Conservation (phyloP, 345 rosid species). For the Salix caprea region DNA sequence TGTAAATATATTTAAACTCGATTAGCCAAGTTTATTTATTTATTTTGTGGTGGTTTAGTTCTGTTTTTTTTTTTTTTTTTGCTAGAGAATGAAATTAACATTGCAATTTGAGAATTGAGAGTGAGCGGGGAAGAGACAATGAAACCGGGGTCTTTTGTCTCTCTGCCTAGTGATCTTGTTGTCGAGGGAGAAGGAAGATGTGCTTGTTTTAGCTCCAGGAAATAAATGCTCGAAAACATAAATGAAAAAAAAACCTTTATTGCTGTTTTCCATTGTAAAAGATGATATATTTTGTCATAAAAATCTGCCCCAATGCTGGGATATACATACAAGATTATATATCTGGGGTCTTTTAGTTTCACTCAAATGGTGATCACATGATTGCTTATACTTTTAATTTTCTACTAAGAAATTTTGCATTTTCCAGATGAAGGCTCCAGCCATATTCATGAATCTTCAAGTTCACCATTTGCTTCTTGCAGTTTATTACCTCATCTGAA, state of each 20-base stretch:
- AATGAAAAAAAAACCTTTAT: neutral
- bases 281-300: neutral
- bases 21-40: neutral
- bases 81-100: neutral
- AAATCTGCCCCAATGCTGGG: neutral
- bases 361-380: neutral
- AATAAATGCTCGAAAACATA: neutral
- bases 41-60: neutral
- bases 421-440: neutral
- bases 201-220: neutral
- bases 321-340: neutral
- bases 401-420: neutral
- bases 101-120: neutral
- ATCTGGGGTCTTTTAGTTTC: neutral
- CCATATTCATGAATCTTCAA: neutral
- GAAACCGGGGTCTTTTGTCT: neutral
- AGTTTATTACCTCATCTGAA: neutral
- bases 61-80: neutral
- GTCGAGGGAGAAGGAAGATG: neutral
- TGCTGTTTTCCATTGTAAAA: neutral
- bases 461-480: neutral
- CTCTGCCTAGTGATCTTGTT: neutral
- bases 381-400: neutral
- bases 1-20: neutral
- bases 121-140: neutral